Evolutionary conservation across 2,329 filamentous ascomycete species (phyloP).

Genomic region (Aspergillus quadricinctus): DNA sequence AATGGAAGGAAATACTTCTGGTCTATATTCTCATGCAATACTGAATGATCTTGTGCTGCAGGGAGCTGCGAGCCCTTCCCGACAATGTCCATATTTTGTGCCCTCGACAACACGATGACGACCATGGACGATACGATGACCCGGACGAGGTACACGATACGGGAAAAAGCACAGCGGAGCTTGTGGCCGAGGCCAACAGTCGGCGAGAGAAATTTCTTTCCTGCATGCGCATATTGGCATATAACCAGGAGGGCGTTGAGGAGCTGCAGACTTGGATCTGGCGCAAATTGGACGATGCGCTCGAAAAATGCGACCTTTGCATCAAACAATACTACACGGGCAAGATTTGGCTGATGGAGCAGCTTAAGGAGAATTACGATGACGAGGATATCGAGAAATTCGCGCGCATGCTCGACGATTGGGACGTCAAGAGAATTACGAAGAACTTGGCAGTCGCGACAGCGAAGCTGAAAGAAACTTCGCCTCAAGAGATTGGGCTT

Average conservation of each 20-base stretch:
- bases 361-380: slow-evolving; percentile 54
- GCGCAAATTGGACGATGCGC: slow-evolving; percentile 52
- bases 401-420: slow-evolving; percentile 53
- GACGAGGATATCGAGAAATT: slow-evolving; percentile 48
- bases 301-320: slow-evolving; percentile 65
- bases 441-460: slow-evolving; percentile 56
- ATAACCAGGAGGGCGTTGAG: slow-evolving; percentile 57
- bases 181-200: slow-evolving; percentile 52
- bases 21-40: background rate
- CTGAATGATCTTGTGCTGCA: slow-evolving; percentile 17
- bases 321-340: slow-evolving; percentile 70
- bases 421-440: slow-evolving; percentile 60
- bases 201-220: slow-evolving; percentile 62
- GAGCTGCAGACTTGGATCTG: slow-evolving; percentile 59
- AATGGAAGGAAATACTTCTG: background rate
- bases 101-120: slow-evolving; percentile 59
- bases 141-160: slow-evolving; percentile 47
- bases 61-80: slow-evolving; percentile 42
- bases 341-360: slow-evolving; percentile 59
- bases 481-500: slow-evolving; percentile 49
- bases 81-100: slow-evolving; percentile 62
- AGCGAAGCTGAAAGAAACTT: slow-evolving; percentile 48
- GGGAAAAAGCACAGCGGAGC: slow-evolving; percentile 27
- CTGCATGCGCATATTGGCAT: slow-evolving; percentile 65
- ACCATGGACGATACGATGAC: slow-evolving; percentile 61